Conservation (phyloP, 2,329 filamentous ascomycete genomes). For the Microdochium bolleyi region DNA sequence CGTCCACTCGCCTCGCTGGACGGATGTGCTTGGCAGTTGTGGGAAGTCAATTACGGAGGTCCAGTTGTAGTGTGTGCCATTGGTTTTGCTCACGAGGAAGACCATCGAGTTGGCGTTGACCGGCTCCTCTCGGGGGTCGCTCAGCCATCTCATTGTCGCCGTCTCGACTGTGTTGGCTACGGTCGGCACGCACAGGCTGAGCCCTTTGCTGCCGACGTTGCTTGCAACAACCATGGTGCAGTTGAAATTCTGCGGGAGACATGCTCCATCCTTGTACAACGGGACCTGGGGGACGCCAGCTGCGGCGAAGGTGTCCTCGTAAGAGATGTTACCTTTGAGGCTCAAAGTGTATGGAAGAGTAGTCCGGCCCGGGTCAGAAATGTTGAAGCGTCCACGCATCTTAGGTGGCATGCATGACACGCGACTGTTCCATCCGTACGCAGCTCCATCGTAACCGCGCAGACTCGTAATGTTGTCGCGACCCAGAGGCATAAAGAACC, state of each 20-base stretch:
- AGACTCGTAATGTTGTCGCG: constrained; percentile 6
- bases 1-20: constrained; percentile 4
- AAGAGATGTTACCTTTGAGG: constrained; percentile 9
- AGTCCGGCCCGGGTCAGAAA: constrained; percentile 1
- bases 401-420: constrained; percentile 5
- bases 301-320: constrained; percentile 4
- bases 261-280: constrained; percentile 5
- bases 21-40: constrained; percentile 3
- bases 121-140: constrained; percentile 3
- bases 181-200: constrained; percentile 7
- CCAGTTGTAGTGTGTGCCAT: constrained; percentile 6
- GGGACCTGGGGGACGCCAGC: constrained; percentile 7
- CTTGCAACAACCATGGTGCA: constrained; percentile 7
- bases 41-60: constrained; percentile 1
- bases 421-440: constrained; percentile 7
- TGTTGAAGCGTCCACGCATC: constrained; percentile 3
- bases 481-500: constrained; percentile 8
- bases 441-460: constrained; percentile 7
- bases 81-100: constrained; percentile 4
- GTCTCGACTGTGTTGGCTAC: constrained; percentile 5
- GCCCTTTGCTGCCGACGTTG: constrained; percentile 2
- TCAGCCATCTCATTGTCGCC: constrained; percentile 4
- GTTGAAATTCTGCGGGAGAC: constrained; percentile 10
- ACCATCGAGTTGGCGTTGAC: constrained; percentile 8
- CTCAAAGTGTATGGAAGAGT: constrained; percentile 5